phyloP scores from a whole-genome alignment of 2,329 filamentous ascomycete genomes.

The Cadophora gregata region DNA sequence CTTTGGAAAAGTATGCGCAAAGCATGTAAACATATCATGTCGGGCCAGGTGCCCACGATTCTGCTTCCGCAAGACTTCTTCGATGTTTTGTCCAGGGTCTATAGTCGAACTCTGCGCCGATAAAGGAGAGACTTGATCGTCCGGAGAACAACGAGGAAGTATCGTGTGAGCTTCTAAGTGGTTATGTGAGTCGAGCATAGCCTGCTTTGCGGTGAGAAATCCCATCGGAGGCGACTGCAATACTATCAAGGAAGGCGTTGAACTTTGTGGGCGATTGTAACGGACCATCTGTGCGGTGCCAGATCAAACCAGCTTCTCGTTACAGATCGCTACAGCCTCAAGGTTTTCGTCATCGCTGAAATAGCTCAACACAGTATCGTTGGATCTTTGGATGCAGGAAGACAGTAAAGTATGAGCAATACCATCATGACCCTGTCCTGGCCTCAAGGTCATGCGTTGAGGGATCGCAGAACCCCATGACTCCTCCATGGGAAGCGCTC shows the following conservation, averaged over 20 bases:
- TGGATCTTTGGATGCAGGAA: neutral
- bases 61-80: neutral
- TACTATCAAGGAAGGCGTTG: neutral
- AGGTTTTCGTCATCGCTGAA: neutral
- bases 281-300: neutral
- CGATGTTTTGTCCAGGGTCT: neutral
- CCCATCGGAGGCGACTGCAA: neutral
- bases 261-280: neutral
- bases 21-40: neutral
- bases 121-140: neutral
- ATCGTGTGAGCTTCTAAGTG: neutral
- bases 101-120: neutral
- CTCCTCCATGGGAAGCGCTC: neutral
- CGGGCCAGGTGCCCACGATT: neutral
- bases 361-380: neutral
- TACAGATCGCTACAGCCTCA: neutral
- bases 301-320: neutral
- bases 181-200: neutral
- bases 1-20: neutral
- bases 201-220: neutral
- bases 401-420: neutral
- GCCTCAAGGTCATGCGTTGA: neutral
- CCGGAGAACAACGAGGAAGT: neutral
- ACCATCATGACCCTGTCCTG: neutral
- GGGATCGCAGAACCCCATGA: neutral